Conservation (phyloP, 345 rosid genomes). For the Salix viminalis region DNA sequence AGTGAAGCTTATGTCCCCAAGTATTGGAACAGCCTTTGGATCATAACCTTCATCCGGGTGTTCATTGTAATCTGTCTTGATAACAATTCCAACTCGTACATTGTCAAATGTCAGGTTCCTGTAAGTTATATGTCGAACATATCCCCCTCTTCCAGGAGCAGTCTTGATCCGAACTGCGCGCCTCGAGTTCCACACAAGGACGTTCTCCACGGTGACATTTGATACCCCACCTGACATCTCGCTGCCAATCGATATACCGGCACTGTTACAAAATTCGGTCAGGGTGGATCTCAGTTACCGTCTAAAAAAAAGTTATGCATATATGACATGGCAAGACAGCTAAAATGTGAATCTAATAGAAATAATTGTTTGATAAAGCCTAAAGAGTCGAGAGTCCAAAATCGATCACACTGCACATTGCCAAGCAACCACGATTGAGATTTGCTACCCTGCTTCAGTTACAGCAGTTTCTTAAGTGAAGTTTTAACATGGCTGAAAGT, state of each 20-base stretch:
- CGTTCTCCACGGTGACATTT: constrained; percentile 70
- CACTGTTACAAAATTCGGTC: constrained; percentile 52
- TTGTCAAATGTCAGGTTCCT: constrained; percentile 78
- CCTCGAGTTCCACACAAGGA: constrained; percentile 83
- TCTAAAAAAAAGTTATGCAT: not conserved
- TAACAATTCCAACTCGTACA: constrained; percentile 80
- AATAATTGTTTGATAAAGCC: not conserved
- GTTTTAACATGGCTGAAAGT: not conserved
- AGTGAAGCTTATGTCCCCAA: constrained; percentile 60
- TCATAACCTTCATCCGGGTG: constrained; percentile 81
- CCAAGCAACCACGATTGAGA: not conserved
- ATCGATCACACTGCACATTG: not conserved
- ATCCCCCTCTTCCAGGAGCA: constrained; percentile 91
- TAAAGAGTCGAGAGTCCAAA: not conserved
- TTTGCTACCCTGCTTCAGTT: not conserved
- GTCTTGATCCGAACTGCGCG: constrained; percentile 96
- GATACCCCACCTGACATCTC: constrained; percentile 99
- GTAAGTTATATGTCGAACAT: constrained; percentile 60
- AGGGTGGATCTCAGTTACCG: constrained; percentile 15
- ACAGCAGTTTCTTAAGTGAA: not conserved
- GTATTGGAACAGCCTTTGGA: constrained; percentile 65
- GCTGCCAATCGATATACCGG: constrained; percentile 94
- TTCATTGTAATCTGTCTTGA: constrained; percentile 93
- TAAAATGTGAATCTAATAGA: not conserved
- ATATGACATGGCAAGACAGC: not conserved